Evolutionary conservation across 2,329 filamentous ascomycete genomes (phyloP).

Genomic region (Gaeumannomyces tritici): DNA sequence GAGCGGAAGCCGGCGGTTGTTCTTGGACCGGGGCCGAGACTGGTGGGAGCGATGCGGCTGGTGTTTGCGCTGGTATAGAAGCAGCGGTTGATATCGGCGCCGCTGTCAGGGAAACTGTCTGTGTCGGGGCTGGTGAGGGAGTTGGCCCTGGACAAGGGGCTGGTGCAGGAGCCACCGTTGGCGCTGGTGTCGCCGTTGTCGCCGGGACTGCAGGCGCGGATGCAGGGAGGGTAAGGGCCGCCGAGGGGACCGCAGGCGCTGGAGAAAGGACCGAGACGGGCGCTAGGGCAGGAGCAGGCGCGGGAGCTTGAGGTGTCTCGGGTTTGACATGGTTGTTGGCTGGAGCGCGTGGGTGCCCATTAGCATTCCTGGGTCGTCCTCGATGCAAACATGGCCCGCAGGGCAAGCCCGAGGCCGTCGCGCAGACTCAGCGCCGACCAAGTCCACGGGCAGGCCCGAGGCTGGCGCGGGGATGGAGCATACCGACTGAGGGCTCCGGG

Average conservation of each 20-base stretch:
- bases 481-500: background rate
- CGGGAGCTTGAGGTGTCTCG: background rate
- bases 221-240: too few species aligned
- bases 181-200: background rate
- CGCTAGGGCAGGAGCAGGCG: too few species aligned
- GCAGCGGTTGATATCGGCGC: background rate
- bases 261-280: background rate
- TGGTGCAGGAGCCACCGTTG: background rate
- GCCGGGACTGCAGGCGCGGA: background rate
- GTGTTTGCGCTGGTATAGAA: background rate
- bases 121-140: background rate
- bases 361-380: background rate
- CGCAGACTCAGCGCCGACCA: too few species aligned
- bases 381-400: background rate
- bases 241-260: too few species aligned
- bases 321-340: background rate
- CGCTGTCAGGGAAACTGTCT: slow-evolving; percentile 1
- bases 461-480: background rate
- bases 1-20: too few species aligned
- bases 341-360: background rate
- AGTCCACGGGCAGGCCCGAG: background rate
- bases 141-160: background rate
- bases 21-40: too few species aligned
- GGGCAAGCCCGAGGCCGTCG: background rate
- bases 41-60: slow-evolving; percentile 1